Base-by-base conservation (phyloP, 345 rosid species). In the Xanthoceras sorbifolium region DNA sequence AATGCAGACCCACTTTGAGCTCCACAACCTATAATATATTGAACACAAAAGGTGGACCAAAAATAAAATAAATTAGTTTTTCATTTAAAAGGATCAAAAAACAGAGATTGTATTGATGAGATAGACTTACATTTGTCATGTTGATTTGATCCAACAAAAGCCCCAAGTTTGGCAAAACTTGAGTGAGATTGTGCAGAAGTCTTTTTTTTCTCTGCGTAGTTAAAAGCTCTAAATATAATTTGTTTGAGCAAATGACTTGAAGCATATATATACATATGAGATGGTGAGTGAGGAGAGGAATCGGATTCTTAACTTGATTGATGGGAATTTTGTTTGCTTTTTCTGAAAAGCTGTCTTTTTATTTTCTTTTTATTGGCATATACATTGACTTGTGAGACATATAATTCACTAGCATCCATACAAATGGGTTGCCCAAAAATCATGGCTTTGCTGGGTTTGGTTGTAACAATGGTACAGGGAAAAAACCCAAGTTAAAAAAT, bases 1-100 rank as follows among this genome's bases (percentile, higher is more conserved):
- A 94, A 46, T 92, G 97, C 80, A 92, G 81, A 48, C 87, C 89
- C 77, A 94, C 97, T 80, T 87, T 91, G 77, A 94, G 54, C 73
- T 93, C 97, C 80, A 94, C 98, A 73, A 89, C 84, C 97, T 94
- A 28, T 23, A 67, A 79, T 73, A 44, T 55, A 67, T n/a, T 8
- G 72, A 52, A 9, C 18, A 6, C 18, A 9, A 31, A 68, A 42
- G 9, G 42, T 42, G 46, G 10, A 42, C 46, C 46, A 40, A 40
- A 40, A 9, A 36, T 5, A 40, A 9, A 40, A n/a, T n/a, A 1
- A 40, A 8, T 9, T 40, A 42, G 46, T 10, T 9, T 42, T 42
- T 42, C 46, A 42, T 42, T 8, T 42, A 9, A 42, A 42, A 42
- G 46, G 46, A 42, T 42, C 42, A 42, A 42, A n/a, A 1, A 34